Conservation (phyloP, 2,329 filamentous ascomycete genomes). For the Apiospora pterosperma region DNA sequence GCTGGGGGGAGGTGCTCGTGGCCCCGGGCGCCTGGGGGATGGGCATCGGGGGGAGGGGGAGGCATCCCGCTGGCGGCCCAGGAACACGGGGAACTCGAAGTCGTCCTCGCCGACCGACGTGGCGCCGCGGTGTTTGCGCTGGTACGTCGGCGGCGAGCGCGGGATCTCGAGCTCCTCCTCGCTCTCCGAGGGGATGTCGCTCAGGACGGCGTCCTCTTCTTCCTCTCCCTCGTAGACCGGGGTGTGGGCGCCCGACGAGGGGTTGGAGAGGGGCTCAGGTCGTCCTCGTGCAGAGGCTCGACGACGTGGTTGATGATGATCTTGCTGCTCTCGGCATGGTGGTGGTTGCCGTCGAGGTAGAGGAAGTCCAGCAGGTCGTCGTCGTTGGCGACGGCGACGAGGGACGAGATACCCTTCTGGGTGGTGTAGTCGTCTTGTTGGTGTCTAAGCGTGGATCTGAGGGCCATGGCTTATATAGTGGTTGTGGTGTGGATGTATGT, state of each 20-base stretch:
- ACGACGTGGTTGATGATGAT: conserved; percentile 20
- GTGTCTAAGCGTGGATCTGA: conserved; percentile 8
- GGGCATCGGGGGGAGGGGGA: not conserved
- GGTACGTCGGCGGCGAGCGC: conserved; percentile 11
- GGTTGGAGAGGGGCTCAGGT: conserved; percentile 14
- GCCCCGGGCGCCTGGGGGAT: not conserved
- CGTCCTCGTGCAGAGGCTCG: conserved; percentile 9
- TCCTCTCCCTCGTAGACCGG: conserved; percentile 15
- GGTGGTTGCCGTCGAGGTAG: conserved; percentile 18
- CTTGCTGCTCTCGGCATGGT: conserved; percentile 14
- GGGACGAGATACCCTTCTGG: conserved; percentile 7
- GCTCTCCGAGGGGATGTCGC: conserved; percentile 21
- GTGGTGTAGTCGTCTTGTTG: conserved; percentile 21
- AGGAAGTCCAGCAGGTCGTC: conserved; percentile 27
- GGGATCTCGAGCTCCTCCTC: conserved; percentile 17
- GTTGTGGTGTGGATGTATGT: not conserved
- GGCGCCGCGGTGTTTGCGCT: conserved; percentile 9
- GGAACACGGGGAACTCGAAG: conserved; percentile 26
- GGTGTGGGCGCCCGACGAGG: conserved; percentile 11
- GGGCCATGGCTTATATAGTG: conserved; percentile 4
- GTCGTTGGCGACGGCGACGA: conserved; percentile 27
- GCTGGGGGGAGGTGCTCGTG: not conserved
- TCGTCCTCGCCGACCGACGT: conserved; percentile 20
- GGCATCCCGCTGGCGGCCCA: conserved; percentile 17
- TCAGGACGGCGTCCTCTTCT: conserved; percentile 19